Evolutionary conservation across 768 basidiomycete genomes (phyloP), one percentile per base, ranked within the genome.

Genomic region (Dioszegia aurantiaca): DNA sequence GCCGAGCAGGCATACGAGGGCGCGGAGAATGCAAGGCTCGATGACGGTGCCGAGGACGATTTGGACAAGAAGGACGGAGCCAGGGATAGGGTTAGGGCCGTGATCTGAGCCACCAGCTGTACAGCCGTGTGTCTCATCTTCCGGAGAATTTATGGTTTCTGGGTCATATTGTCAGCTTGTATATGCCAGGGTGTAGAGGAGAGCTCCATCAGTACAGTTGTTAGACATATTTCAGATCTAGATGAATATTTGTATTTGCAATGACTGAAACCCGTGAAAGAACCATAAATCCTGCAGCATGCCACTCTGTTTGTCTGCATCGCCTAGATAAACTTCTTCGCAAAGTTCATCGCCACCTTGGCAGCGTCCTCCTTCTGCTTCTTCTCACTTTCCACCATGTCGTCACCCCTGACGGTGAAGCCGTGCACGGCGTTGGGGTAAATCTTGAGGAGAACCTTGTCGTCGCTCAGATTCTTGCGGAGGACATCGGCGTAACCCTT

Each of bases 351-450:
- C 0, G 64, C 73, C 4, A 60, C 61, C 54, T 70, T 61, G 27
- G 62, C 58, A 11, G 60, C 69, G 14, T 68, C 63, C 52, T 76
- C 77, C 64, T 78, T 76, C 19, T 70, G 61, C 53, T 63, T 54
- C 57, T 62, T 63, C 63, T 58, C 57, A n/a, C 57, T 49, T 19
- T 45, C 44, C 8, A 77, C 70, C 43, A 69, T 59, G 30, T 71
- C 48, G 58, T 78, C 77, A 11, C 74, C 75, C 37, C 77, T 63
- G 19, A 78, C 66, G 3, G 77, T 49, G 63, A 77, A 78, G 3
- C 77, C 74, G 46, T 74, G 74, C 0, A 74, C 73, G 4, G 58
- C 65, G 41, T 62, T 63, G 17, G 42, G 58, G 57, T 55, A 69
- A 28, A 64, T 54, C 61, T 72, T 64, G 26, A 65, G 63, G 16